Conservation (phyloP, 345 rosid genomes). For the Linum trigynum region DNA sequence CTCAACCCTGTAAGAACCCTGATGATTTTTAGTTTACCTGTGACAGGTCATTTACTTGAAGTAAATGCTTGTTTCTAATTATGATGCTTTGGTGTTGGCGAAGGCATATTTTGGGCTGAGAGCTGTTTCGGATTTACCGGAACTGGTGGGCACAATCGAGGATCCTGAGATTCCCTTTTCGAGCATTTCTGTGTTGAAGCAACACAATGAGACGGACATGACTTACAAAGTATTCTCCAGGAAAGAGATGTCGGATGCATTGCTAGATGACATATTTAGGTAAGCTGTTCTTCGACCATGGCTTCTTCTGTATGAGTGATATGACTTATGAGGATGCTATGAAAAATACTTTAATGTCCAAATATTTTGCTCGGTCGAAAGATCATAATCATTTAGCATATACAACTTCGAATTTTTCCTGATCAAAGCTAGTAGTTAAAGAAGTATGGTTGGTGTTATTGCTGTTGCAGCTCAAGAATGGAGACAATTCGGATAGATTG, state of each 20-base stretch:
- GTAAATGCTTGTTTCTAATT: not conserved
- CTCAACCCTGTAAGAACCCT: constrained; percentile 61
- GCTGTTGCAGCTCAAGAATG: constrained; percentile 37
- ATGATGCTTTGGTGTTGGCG: constrained; percentile 16
- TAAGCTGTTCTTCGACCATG: constrained; percentile 18
- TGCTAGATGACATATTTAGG: constrained; percentile 81
- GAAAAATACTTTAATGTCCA: too few species aligned
- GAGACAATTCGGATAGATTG: constrained; percentile 68
- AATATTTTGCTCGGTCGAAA: not conserved
- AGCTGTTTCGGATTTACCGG: constrained; percentile 51
- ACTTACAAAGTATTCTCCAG: constrained; percentile 80
- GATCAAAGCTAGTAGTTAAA: constrained; percentile 8
- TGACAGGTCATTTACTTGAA: not conserved
- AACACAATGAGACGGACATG: constrained; percentile 39
- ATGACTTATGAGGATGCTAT: too few species aligned
- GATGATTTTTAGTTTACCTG: not conserved
- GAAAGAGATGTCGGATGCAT: constrained; percentile 40
- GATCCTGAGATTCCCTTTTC: constrained; percentile 73
- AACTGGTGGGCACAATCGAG: constrained; percentile 74
- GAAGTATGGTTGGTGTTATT: not conserved
- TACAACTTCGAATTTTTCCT: not conserved
- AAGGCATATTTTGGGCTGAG: constrained; percentile 72
- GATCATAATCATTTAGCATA: not conserved
- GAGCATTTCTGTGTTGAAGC: constrained; percentile 64
- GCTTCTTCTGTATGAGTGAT: not conserved